Conservation (phyloP, 352 stramenopile species). For the Pythium dissimile region DNA sequence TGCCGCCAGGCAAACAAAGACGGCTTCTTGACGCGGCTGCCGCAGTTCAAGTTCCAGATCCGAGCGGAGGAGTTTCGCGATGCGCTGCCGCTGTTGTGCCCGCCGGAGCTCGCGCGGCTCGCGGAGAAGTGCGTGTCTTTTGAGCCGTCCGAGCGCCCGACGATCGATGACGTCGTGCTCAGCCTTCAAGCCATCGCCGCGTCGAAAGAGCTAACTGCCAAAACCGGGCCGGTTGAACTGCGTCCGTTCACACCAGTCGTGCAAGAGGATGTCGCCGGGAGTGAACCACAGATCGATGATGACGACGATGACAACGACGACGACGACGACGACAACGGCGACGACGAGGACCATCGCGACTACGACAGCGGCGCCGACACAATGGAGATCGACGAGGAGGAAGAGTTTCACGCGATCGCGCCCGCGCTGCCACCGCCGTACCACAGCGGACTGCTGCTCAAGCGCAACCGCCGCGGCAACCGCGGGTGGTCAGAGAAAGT, state of each 20-base stretch:
- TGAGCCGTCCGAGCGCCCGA: conserved; percentile 62
- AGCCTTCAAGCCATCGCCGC: conserved; percentile 42
- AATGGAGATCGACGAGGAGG: conserved; percentile 37
- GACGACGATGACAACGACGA: conserved; percentile 48
- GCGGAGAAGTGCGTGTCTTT: conserved; percentile 76
- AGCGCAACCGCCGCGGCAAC: conserved; percentile 67
- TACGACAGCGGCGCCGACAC: conserved; percentile 36
- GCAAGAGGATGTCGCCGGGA: conserved; percentile 28
- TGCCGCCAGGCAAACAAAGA: conserved; percentile 76
- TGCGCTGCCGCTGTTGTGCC: conserved; percentile 58
- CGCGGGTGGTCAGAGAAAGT: conserved; percentile 69
- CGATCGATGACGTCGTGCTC: conserved; percentile 39
- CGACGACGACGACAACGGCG: conserved; percentile 35
- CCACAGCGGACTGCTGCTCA: conserved; percentile 59
- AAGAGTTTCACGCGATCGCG: conserved; percentile 23
- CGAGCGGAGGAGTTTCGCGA: conserved; percentile 58
- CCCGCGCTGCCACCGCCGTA: conserved; percentile 37
- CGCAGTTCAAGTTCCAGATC: conserved; percentile 81
- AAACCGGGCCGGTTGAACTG: conserved; percentile 33
- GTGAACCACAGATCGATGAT: conserved; percentile 57
- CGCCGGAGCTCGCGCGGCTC: conserved; percentile 46
- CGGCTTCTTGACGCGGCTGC: conserved; percentile 75
- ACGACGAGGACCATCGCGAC: conserved; percentile 51
- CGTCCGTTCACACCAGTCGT: conserved; percentile 50
- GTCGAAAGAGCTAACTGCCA: conserved; percentile 22